These are phyloP conservation scores for Euclidium syriacum DNA, from an alignment of 345 rosid species.

Conservation along the genomic window DNA sequence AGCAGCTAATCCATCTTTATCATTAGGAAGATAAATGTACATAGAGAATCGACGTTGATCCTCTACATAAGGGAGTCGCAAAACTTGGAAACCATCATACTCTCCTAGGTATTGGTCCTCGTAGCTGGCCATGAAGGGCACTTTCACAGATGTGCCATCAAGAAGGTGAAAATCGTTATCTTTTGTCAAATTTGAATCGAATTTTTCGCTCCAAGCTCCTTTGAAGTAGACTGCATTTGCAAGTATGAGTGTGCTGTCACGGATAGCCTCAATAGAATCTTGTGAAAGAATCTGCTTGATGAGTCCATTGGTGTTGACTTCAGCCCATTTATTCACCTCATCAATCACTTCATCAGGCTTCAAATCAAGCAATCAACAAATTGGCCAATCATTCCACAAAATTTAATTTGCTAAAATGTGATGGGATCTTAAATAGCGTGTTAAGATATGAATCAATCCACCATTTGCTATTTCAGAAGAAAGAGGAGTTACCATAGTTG, in stretches of 20 bases:
- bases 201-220: constrained; percentile 56
- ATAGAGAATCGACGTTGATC: constrained; percentile 57
- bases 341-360: constrained; percentile 49
- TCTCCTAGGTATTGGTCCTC: constrained; percentile 36
- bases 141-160: constrained; percentile 44
- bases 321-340: constrained; percentile 60
- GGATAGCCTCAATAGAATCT: constrained; percentile 32
- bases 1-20: constrained; percentile 47
- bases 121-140: constrained; percentile 62
- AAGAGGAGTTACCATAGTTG: constrained; percentile 55
- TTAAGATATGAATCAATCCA: too few species aligned
- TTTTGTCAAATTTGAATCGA: constrained; percentile 40
- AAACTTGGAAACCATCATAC: constrained; percentile 59
- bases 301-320: constrained; percentile 53
- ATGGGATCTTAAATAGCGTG: too few species aligned
- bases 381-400: background rate
- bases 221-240: constrained; percentile 74
- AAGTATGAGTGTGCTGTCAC: constrained; percentile 40
- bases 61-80: constrained; percentile 54
- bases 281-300: constrained; percentile 56
- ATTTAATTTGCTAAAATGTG: too few species aligned
- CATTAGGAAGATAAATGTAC: constrained; percentile 63
- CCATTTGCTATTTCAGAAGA: too few species aligned
- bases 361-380: background rate
- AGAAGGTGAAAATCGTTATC: constrained; percentile 54